These are phyloP conservation scores for Monosporozyma unispora DNA, from an alignment of 805 yeast genomes.

Conservation along the genomic window DNA sequence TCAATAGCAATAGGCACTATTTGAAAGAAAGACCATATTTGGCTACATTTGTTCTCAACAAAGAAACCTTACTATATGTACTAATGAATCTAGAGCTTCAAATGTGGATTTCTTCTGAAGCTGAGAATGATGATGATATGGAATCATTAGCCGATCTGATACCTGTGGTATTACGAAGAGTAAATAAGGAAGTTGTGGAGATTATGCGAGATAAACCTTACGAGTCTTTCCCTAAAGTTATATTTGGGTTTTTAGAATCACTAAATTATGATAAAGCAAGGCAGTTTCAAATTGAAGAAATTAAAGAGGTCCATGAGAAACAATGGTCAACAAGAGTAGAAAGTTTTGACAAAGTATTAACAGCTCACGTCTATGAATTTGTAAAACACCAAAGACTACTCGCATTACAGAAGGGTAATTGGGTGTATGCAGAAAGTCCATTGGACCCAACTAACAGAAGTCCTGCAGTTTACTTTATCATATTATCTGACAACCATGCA, in stretches of 20 bases:
- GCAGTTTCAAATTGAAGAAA: slow-evolving; percentile 40
- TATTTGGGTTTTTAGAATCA: slow-evolving; percentile 35
- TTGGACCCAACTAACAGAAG: slow-evolving; percentile 17
- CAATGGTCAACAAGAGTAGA: slow-evolving; percentile 40
- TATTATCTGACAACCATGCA: slow-evolving; percentile 59
- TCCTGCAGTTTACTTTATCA: slow-evolving; percentile 44
- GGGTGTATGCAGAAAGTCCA: slow-evolving; percentile 66
- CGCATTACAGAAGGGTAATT: slow-evolving; percentile 65
- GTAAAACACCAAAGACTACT: slow-evolving; percentile 69
- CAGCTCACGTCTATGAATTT: slow-evolving; percentile 54
- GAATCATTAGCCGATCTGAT: slow-evolving; percentile 41
- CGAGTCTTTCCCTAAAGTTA: slow-evolving; percentile 33
- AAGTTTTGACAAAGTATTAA: slow-evolving; percentile 42
- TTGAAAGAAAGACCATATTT: slow-evolving; percentile 31
- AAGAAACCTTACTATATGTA: slow-evolving; percentile 47
- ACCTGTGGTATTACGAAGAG: slow-evolving; percentile 31
- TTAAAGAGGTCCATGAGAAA: slow-evolving; percentile 31
- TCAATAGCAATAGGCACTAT: slow-evolving; percentile 9
- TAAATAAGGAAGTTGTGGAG: slow-evolving; percentile 9
- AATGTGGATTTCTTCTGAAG: slow-evolving; percentile 52
- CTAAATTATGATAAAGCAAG: slow-evolving; percentile 44
- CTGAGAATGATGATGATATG: slow-evolving; percentile 43
- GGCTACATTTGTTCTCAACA: slow-evolving; percentile 24
- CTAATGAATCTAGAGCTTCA: slow-evolving; percentile 49
- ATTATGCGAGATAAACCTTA: slow-evolving; percentile 7